Conservation (phyloP, 31 red algal species). For the Asparagopsis taxiformis region DNA sequence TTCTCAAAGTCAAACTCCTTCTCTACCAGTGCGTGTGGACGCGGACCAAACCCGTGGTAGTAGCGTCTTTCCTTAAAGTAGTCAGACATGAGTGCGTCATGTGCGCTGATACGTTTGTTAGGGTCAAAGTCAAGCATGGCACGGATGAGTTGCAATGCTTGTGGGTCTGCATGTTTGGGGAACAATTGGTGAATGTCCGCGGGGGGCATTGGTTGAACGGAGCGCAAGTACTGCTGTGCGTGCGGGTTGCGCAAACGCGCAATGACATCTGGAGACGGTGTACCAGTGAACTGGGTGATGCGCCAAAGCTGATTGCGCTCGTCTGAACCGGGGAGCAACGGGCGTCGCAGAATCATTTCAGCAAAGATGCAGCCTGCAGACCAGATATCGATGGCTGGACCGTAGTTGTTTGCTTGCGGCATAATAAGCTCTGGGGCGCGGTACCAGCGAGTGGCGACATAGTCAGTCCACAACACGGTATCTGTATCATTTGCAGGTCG, state of each 20-base stretch:
- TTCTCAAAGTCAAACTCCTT: constrained; percentile 87
- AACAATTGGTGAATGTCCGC: constrained; percentile 33
- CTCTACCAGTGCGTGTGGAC: constrained; percentile 37
- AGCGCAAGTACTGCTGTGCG: constrained; percentile 44
- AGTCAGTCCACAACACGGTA: constrained; percentile 77
- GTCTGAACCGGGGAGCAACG: constrained; percentile 75
- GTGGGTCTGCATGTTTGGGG: constrained; percentile 60
- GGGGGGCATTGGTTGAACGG: constrained; percentile 41
- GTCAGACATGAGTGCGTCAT: constrained; percentile 36
- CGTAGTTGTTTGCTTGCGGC: constrained; percentile 59
- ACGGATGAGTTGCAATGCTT: constrained; percentile 60
- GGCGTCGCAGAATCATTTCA: constrained; percentile 55
- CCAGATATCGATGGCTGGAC: constrained; percentile 84
- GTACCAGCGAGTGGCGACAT: constrained; percentile 90
- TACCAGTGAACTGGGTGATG: constrained; percentile 75
- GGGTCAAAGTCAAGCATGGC: constrained; percentile 58
- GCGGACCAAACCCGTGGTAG: constrained; percentile 48
- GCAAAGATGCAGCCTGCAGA: constrained; percentile 87
- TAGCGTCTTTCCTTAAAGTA: constrained; percentile 72
- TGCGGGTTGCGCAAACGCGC: constrained; percentile 65
- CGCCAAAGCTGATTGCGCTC: constrained; percentile 72
- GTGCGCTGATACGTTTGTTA: constrained; percentile 41
- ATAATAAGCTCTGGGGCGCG: constrained; percentile 91
- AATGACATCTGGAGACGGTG: constrained; percentile 51
- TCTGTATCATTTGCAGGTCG: constrained; percentile 52